Conservation (phyloP, 257 asterid genomes). For the Solanum chiquidenum region DNA sequence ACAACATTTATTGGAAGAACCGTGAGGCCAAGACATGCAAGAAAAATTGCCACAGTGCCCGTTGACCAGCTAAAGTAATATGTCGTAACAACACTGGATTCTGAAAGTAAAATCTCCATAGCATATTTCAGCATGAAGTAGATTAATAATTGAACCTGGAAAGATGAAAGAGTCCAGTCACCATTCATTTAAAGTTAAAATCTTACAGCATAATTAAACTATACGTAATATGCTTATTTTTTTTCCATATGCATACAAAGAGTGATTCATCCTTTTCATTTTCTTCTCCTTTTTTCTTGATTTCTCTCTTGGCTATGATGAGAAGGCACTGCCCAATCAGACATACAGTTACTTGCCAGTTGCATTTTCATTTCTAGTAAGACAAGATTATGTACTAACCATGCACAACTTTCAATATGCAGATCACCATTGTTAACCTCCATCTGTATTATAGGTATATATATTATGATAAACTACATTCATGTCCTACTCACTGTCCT, state of each 20-base stretch:
- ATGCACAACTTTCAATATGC: background rate
- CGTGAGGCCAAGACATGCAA: constrained; percentile 83
- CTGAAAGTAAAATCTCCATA: constrained; percentile 92
- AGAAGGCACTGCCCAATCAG: background rate
- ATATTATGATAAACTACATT: background rate
- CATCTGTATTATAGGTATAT: background rate
- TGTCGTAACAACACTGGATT: constrained; percentile 87
- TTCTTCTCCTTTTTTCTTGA: background rate
- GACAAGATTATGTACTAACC: background rate
- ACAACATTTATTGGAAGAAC: constrained; percentile 82
- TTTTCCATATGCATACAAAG: background rate
- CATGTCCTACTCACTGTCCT: background rate
- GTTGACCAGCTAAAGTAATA: constrained; percentile 88
- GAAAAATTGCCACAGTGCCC: constrained; percentile 78
- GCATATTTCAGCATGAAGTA: constrained; percentile 98
- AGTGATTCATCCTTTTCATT: background rate
- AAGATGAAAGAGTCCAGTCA: background rate
- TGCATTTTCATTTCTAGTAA: background rate
- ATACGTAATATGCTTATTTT: background rate
- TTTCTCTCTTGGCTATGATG: background rate
- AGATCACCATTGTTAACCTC: background rate
- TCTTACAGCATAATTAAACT: background rate
- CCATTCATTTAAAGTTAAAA: background rate
- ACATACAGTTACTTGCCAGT: background rate
- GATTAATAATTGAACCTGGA: constrained; percentile 92